Conservation (phyloP, 257 asterid species). For the Nicotiana paniculata region DNA sequence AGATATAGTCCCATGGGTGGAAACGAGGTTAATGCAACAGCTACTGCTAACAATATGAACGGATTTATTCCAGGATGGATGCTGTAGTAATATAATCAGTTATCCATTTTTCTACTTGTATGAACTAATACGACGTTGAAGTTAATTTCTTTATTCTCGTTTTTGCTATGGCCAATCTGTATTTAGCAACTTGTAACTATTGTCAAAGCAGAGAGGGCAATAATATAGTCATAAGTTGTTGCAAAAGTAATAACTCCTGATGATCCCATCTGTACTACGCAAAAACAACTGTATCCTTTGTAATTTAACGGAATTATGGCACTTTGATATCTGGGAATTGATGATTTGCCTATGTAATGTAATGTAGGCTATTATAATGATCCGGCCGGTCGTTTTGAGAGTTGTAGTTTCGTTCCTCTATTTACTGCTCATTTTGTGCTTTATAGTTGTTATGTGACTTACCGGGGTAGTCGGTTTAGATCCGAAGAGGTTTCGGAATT, state of each 20-base stretch:
- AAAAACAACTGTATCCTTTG: neutral
- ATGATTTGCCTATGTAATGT: neutral
- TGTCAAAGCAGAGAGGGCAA: neutral
- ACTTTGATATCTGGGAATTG: neutral
- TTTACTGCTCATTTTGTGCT: too few relatives aligned
- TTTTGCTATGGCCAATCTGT: neutral
- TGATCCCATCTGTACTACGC: neutral
- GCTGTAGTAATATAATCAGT: neutral
- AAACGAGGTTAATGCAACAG: neutral
- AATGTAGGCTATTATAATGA: neutral
- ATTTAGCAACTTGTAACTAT: neutral
- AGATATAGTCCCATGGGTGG: conserved; percentile 14
- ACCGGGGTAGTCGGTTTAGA: too few relatives aligned
- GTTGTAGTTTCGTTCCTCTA: too few relatives aligned
- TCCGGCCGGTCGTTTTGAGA: too few relatives aligned
- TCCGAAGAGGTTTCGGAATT: too few relatives aligned
- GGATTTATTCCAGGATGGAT: conserved; percentile 26
- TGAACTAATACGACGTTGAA: neutral
- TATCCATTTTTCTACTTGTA: neutral
- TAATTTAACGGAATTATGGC: neutral
- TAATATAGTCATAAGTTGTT: neutral
- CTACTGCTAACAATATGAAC: conserved; percentile 8
- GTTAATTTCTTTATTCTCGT: neutral
- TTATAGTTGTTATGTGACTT: too few relatives aligned
- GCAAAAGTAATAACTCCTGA: neutral